These are phyloP conservation scores for Hibiscus syriacus DNA, from an alignment of 345 rosid species.

Conservation along the genomic window DNA sequence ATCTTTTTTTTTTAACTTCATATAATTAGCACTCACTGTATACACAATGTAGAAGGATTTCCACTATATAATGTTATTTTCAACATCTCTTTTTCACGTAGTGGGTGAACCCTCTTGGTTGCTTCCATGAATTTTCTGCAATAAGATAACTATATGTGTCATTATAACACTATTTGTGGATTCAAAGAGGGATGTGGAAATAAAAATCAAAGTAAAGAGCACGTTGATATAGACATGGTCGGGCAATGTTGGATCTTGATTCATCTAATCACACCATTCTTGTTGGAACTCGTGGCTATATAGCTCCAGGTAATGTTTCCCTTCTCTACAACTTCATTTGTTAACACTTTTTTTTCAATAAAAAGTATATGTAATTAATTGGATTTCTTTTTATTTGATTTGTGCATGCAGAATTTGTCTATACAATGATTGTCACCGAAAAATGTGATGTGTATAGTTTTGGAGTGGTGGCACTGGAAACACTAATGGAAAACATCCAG, in stretches of 20 bases:
- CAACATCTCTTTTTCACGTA: too few species aligned
- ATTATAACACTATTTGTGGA: too few species aligned
- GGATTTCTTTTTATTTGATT: background rate
- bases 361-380: background rate
- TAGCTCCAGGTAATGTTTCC: conserved; percentile 12
- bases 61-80: too few species aligned
- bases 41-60: too few species aligned
- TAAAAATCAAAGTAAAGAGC: too few species aligned
- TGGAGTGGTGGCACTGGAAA: conserved; percentile 6
- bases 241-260: background rate
- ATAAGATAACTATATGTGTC: too few species aligned
- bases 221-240: too few species aligned
- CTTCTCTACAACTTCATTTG: background rate
- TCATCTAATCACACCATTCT: conserved; percentile 9
- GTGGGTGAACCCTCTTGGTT: too few species aligned
- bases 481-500: conserved; percentile 11
- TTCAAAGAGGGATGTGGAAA: too few species aligned
- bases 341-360: background rate
- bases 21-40: too few species aligned
- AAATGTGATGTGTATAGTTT: conserved; percentile 13
- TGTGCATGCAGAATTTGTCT: conserved; percentile 4
- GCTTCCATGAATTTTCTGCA: too few species aligned
- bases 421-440: background rate
- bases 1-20: too few species aligned
- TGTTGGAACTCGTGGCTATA: conserved; percentile 10